Conservation (phyloP, 140 eudicot genomes). For the Ambrosia hybrid region DNA sequence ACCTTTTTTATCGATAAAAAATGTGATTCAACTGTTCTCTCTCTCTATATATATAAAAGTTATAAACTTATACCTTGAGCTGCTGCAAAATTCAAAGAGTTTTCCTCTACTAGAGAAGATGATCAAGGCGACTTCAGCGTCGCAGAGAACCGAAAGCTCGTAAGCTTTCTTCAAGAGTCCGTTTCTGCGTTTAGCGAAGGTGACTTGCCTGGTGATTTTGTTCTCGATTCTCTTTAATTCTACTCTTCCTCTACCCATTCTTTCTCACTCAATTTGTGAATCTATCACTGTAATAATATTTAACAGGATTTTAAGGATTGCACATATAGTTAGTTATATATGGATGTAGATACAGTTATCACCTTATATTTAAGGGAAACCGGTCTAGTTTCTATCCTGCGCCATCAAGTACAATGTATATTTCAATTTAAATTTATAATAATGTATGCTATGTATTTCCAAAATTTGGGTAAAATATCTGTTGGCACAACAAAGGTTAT, state of each 20-base stretch:
- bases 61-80: constrained; percentile 59
- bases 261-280: constrained; percentile 21
- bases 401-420: not conserved
- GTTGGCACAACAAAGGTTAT: not conserved
- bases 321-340: constrained; percentile 11
- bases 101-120: constrained; percentile 95
- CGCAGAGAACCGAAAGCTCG: constrained; percentile 88
- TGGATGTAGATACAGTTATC: constrained; percentile 32
- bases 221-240: constrained; percentile 91
- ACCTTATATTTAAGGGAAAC: constrained; percentile 28
- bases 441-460: not conserved
- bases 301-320: constrained; percentile 14
- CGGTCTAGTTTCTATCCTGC: constrained; percentile 8
- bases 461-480: not conserved
- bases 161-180: constrained; percentile 93
- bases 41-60: not conserved
- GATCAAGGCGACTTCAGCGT: constrained; percentile 84
- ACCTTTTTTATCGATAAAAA: no score
- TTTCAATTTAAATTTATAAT: not conserved
- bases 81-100: constrained; percentile 86
- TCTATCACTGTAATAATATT: not conserved
- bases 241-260: constrained; percentile 95
- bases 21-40: not conserved
- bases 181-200: constrained; percentile 83
- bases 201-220: constrained; percentile 92